Evolutionary conservation across 164 flowering plant species (phyloP).

Genomic region (Vitis rupestris): DNA sequence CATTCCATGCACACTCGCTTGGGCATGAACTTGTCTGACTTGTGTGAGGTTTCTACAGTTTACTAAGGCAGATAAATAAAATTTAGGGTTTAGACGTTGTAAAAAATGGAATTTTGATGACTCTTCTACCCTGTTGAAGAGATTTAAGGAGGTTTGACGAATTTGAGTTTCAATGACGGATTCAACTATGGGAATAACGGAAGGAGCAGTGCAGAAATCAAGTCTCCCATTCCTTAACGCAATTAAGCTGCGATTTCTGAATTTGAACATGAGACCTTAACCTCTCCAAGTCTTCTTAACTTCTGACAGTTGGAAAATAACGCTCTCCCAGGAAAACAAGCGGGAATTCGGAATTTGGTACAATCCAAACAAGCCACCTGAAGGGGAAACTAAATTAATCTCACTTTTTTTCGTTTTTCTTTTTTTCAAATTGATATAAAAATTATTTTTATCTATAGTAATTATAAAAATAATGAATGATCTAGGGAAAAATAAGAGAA

Average conservation of each 20-base stretch:
- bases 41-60: slow-evolving; percentile 33
- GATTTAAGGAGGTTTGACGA: slow-evolving; percentile 7
- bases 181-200: slow-evolving; percentile 14
- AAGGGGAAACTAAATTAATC: no score
- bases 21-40: slow-evolving; percentile 47
- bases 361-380: no score
- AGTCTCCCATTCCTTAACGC: slow-evolving; percentile 10
- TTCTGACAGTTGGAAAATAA: neutral
- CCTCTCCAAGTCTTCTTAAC: neutral
- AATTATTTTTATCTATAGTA: no score
- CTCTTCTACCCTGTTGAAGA: slow-evolving; percentile 1
- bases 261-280: slow-evolving; percentile 10
- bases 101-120: slow-evolving; percentile 10
- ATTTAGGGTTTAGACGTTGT: slow-evolving; percentile 15
- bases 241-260: neutral
- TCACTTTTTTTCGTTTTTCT: no score
- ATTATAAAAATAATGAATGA: no score
- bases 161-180: slow-evolving; percentile 10
- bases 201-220: slow-evolving; percentile 19
- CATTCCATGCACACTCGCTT: slow-evolving; percentile 21
- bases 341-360: no score
- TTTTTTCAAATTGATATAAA: no score
- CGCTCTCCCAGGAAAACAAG: no score
- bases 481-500: no score
- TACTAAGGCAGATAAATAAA: slow-evolving; percentile 28